Conservation (phyloP, 2,329 filamentous ascomycete species). For the Aspergillus fumigatus region DNA sequence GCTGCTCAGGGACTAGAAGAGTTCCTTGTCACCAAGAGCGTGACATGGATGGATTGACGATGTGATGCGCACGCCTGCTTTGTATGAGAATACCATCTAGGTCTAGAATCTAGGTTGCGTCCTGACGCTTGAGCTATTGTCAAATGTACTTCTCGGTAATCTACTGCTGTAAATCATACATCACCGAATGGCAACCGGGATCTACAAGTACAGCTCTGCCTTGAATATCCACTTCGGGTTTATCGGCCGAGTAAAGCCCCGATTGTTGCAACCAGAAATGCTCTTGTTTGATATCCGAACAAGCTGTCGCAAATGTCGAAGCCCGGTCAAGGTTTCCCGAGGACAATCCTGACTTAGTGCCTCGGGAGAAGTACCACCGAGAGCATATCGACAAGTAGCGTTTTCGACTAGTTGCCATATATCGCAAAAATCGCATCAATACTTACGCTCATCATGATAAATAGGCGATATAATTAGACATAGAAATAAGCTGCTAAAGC, state of each 20-base stretch:
- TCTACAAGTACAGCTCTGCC: neutral
- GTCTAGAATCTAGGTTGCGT: constrained; percentile 1
- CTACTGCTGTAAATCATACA: neutral
- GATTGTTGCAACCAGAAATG: too few relatives aligned
- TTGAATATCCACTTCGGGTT: neutral
- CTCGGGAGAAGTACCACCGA: constrained; percentile 2
- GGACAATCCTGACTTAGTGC: neutral
- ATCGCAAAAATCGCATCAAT: neutral
- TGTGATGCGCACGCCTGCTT: neutral
- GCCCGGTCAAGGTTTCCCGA: neutral
- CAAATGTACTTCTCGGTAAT: too few relatives aligned
- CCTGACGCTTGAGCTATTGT: neutral
- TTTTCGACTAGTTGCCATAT: neutral
- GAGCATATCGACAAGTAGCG: neutral
- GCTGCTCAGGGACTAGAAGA: constrained; percentile 51
- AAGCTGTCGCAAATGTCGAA: neutral
- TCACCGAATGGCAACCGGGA: neutral
- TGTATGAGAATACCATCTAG: neutral
- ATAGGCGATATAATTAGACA: neutral
- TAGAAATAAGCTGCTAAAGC: neutral
- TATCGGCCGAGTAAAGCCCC: neutral
- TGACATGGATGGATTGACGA: constrained; percentile 51
- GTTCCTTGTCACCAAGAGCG: constrained; percentile 59
- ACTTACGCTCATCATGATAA: neutral
- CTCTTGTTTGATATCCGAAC: neutral